A percentile compares a stretch with the other conserved stretches of the same genome.
These are phyloP conservation scores for Prototheca stagnorum DNA, from an alignment of 163 green algal genomes.

Conservation along the genomic window DNA sequence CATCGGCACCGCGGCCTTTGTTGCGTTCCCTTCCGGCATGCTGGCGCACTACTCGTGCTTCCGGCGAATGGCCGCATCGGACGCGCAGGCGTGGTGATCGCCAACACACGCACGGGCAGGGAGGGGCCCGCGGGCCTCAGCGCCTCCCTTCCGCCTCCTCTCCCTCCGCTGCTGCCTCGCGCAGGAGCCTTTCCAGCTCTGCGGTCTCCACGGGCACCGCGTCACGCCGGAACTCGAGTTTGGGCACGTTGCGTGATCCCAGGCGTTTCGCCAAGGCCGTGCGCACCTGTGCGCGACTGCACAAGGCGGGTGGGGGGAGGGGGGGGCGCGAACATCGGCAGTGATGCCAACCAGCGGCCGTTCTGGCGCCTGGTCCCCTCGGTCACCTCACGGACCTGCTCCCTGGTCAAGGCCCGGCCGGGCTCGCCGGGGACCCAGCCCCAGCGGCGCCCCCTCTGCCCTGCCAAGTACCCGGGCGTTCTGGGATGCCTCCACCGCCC, in stretches of 20 bases:
- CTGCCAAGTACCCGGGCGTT: neutral
- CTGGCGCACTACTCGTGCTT: slow-evolving; percentile 66
- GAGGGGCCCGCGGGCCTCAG: too few relatives aligned
- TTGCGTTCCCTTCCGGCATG: slow-evolving; percentile 44
- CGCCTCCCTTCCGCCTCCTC: neutral
- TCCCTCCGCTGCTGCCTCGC: neutral
- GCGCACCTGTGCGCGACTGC: too few relatives aligned
- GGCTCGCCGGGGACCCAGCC: too few relatives aligned
- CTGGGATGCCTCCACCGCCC: neutral
- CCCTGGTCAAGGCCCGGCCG: neutral
- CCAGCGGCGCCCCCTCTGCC: neutral
- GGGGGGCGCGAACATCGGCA: too few relatives aligned
- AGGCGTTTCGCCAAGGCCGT: too few relatives aligned
- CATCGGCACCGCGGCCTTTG: slow-evolving; percentile 52
- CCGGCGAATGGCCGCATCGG: slow-evolving; percentile 7
- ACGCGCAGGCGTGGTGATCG: too few relatives aligned
- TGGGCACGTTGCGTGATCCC: too few relatives aligned
- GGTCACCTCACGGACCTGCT: neutral
- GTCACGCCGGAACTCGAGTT: too few relatives aligned
- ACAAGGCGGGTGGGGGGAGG: too few relatives aligned
- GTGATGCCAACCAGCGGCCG: too few relatives aligned
- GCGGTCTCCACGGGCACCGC: neutral
- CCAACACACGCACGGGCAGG: too few relatives aligned
- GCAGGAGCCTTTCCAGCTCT: neutral
- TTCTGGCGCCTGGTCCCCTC: too few relatives aligned